Evolutionary conservation across 345 rosid species (phyloP), one percentile per base, ranked within the genome.

Genomic region (Punica granatum): DNA sequence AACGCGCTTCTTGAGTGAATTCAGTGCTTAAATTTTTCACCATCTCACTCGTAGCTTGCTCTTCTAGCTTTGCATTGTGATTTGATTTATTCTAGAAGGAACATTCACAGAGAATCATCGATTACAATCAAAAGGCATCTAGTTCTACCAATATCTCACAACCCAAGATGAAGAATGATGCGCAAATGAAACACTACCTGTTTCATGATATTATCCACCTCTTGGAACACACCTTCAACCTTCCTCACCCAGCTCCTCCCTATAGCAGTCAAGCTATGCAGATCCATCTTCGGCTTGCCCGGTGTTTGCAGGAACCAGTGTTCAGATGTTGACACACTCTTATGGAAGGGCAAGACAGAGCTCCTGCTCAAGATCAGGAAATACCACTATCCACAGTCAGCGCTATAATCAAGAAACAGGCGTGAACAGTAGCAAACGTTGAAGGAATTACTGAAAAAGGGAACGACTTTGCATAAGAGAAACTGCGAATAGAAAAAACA

Each of bases 181-280:
- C 8, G 3, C 54, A 48, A 9, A 25, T 18, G 3, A 23, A 23
- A 51, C 58, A 51, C 25, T 82, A 83, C 89, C 92, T 87, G 81
- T 65, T 74, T 73, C 77, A 84, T 74, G 60, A 84, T 79, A 70
- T 64, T 75, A 66, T 88, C 97, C 63, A 88, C 84, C 63, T 87
- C 91, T 19, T 76, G 79, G 77, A 85, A 75, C 67, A 91, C 64
- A 2, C 77, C 81, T 81, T 89, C 97, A 61, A 89, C 78, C 77
- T 83, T 79, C 39, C 91, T 87, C 67, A 85, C 82, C 96, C 90
- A 91, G 36, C 82, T 64, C 61, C 71, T 78, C 72, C 80, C 81
- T 72, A 78, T 85, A 23, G 60, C 69, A 46, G 81, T 84, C 31
- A 76, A 58, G 25, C 60, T 69, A 48, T 81, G 83, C 30, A 76